Evolutionary conservation across 2,329 filamentous ascomycete genomes (phyloP), one percentile per base, ranked within the genome.

Genomic region (Lachnellula cervina): DNA sequence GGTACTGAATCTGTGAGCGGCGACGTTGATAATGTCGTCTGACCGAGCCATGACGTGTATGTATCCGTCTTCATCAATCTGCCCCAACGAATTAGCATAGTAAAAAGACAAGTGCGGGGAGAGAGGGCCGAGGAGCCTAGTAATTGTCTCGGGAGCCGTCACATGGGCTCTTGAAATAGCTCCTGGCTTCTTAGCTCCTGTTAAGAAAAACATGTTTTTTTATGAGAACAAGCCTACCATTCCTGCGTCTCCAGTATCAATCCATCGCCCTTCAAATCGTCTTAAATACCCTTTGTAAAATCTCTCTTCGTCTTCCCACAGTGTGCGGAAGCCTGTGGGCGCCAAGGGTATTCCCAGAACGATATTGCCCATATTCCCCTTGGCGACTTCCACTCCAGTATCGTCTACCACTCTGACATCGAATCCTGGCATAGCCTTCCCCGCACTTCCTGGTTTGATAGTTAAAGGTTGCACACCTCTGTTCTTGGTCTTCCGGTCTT

Each of bases 1-100:
- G 11, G 91, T 96, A 60, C 88, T 93, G 59, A 97, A 86, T 14
- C 92, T 83, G 74, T 97, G 92, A 5, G 92, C 91, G 42, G 91
- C 92, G n/a, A 96, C 92, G 68, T 97, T 97, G 68, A 97, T 91
- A 57, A 97, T 87, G 70, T 97, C 92, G 73, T 97, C 92, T 34
- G 72, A 71, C 42, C 83, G 74, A 42, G 80, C 80, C 82, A 86
- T 84, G 62, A 86, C 81, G 61, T 81, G 79, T 42, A 86, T 78
- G 64, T 85, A 85, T 4, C 82, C 82, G 42, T 93, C 86, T 14
- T 80, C 71, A 68, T 97, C 92, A 55, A 97, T 84, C 28, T 32
- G 28, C 28, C 28, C 28, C 8, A 32, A 32, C 28, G 8, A 3
- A 32, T 32, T 32, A 32, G 28, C 8, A 32, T 11, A 32, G 7